Percentiles rank a stretch among this genome's conserved stretches.
Evolutionary conservation across 306 rosid species (phyloP).

Genomic region (Albizia julibrissin): DNA sequence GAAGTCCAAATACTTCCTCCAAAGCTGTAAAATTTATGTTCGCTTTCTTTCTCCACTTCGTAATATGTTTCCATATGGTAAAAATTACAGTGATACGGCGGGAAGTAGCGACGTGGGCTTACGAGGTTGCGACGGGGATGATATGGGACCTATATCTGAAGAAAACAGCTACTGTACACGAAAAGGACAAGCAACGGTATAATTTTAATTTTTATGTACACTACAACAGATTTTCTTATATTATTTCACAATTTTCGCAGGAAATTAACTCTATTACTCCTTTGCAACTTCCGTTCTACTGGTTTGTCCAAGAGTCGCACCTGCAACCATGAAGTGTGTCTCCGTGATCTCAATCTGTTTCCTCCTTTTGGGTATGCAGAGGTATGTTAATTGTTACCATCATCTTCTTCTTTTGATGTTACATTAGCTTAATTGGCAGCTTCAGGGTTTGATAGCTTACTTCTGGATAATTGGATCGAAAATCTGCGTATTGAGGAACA

Average conservation of each 20-base stretch:
- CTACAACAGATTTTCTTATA: no score
- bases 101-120: background rate
- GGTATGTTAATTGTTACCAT: slow-evolving; percentile 23
- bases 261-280: background rate
- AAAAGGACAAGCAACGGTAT: background rate
- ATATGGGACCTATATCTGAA: background rate
- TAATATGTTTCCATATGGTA: background rate
- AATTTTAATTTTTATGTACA: no score
- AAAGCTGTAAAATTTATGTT: background rate
- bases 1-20: background rate
- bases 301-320: slow-evolving; percentile 1
- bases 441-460: background rate
- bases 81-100: background rate
- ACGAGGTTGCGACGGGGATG: background rate
- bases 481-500: background rate
- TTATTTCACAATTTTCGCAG: background rate
- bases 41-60: background rate
- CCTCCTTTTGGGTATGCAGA: slow-evolving; percentile 34
- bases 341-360: slow-evolving; percentile 25
- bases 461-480: slow-evolving; percentile 2
- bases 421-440: background rate
- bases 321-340: slow-evolving; percentile 41
- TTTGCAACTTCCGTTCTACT: background rate
- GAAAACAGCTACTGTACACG: background rate
- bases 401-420: background rate